phyloP scores from a whole-genome alignment of 192 early-diverging fungal species.

The Coemansia sp. region DNA sequence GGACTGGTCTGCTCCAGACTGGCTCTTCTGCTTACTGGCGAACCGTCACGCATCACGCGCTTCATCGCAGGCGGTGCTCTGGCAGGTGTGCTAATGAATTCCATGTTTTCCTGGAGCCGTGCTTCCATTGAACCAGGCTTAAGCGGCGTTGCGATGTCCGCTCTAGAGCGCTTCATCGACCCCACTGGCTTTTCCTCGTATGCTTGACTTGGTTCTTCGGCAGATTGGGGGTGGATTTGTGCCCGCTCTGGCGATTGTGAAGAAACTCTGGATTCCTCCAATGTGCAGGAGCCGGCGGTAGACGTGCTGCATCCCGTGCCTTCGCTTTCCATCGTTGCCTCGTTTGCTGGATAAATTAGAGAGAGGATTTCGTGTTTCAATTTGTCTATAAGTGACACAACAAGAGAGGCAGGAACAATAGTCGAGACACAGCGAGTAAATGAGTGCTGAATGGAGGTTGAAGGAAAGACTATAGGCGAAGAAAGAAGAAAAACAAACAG shows the following conservation, averaged over 20 bases:
- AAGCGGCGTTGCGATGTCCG: constrained; percentile 45
- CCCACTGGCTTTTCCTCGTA: background rate
- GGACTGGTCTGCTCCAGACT: background rate
- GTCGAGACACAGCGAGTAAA: background rate
- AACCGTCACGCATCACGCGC: constrained; percentile 35
- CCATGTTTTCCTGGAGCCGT: constrained; percentile 20
- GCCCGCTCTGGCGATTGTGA: constrained; percentile 33
- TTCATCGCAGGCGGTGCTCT: constrained; percentile 44
- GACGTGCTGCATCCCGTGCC: background rate
- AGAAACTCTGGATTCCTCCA: constrained; percentile 25
- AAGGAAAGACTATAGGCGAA: constrained; percentile 21
- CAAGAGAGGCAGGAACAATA: constrained; percentile 13
- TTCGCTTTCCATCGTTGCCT: background rate
- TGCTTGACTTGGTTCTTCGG: background rate
- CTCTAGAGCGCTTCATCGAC: constrained; percentile 41
- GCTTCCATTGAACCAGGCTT: constrained; percentile 37
- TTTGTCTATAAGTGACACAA: background rate
- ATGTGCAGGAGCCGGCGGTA: background rate
- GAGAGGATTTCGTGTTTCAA: constrained; percentile 17
- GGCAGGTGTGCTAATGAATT: constrained; percentile 42
- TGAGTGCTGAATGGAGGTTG: constrained; percentile 20
- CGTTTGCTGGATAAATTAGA: constrained; percentile 4
- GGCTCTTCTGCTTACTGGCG: constrained; percentile 15
- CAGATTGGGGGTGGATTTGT: constrained; percentile 15
- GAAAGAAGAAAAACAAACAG: constrained; percentile 19